Evolutionary conservation across 2,329 filamentous ascomycete species (phyloP).

Genomic region (Aureobasidium melanogenum): DNA sequence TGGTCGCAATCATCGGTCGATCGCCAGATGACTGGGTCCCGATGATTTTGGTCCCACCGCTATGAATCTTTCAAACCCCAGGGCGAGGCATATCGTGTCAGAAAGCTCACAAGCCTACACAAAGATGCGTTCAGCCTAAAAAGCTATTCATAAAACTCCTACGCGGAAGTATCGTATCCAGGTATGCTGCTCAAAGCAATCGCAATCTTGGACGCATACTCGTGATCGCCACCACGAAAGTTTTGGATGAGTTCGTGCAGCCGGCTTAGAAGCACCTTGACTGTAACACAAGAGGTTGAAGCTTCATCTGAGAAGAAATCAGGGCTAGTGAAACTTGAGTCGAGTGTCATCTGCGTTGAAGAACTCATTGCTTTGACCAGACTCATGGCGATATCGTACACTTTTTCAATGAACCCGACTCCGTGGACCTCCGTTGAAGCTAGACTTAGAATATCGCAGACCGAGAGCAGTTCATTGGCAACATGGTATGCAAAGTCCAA

Average conservation of each 20-base stretch:
- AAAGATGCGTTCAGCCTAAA: no score
- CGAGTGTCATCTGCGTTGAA: constrained; percentile 15
- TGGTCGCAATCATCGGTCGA: no score
- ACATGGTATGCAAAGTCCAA: constrained; percentile 27
- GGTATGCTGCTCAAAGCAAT: not conserved
- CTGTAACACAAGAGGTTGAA: not conserved
- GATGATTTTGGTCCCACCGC: no score
- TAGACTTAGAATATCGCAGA: constrained; percentile 14
- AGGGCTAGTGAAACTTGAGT: not conserved
- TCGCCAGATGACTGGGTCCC: no score
- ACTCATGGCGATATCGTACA: constrained; percentile 29
- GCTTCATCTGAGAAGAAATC: not conserved
- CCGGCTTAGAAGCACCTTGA: not conserved
- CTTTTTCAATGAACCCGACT: constrained; percentile 32
- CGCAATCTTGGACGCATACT: not conserved
- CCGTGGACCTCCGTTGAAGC: constrained; percentile 35
- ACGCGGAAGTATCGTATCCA: not conserved
- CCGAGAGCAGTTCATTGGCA: not conserved
- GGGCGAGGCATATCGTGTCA: no score
- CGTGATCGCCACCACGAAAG: not conserved
- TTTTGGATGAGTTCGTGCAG: not conserved
- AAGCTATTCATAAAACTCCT: no score
- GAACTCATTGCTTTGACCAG: constrained; percentile 18
- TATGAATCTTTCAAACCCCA: no score
- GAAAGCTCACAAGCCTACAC: no score